These are phyloP conservation scores for Fonsecaea monophora DNA, from an alignment of 2,329 filamentous ascomycete species.

Conservation along the genomic window DNA sequence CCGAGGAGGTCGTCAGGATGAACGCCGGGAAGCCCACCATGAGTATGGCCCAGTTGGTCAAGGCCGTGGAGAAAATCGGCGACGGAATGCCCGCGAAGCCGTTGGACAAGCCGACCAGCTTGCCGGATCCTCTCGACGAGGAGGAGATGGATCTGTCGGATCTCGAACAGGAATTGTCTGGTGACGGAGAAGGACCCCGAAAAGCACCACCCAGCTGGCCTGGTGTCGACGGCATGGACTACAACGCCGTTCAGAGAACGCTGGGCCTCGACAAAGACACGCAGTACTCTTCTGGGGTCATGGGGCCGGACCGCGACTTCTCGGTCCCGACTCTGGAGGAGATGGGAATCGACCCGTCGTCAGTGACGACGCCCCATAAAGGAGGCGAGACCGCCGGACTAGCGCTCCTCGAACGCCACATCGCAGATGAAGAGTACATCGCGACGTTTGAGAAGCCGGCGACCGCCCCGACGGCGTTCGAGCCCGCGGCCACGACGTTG, in stretches of 20 bases:
- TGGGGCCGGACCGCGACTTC: slow-evolving; percentile 73
- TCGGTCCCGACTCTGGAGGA: slow-evolving; percentile 74
- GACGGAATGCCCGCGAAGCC: slow-evolving; percentile 65
- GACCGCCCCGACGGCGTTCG: slow-evolving; percentile 75
- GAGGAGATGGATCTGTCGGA: slow-evolving; percentile 63
- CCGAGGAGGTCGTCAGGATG: slow-evolving; percentile 69
- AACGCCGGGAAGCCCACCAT: slow-evolving; percentile 75
- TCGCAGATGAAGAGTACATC: slow-evolving; percentile 69
- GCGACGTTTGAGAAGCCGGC: slow-evolving; percentile 78
- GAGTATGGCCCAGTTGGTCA: slow-evolving; percentile 72
- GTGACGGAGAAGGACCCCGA: slow-evolving; percentile 57
- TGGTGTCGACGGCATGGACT: slow-evolving; percentile 57
- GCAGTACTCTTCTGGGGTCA: slow-evolving; percentile 63
- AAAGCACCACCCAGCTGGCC: not conserved
- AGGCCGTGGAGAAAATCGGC: slow-evolving; percentile 60
- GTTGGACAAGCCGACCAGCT: slow-evolving; percentile 62
- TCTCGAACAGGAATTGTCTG: slow-evolving; percentile 41
- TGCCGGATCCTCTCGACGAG: slow-evolving; percentile 64
- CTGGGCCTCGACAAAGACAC: slow-evolving; percentile 54
- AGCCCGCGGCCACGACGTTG: slow-evolving; percentile 74
- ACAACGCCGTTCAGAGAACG: slow-evolving; percentile 65
- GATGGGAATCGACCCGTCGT: slow-evolving; percentile 64
- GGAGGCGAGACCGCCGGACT: slow-evolving; percentile 75
- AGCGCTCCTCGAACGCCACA: slow-evolving; percentile 63
- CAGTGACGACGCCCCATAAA: slow-evolving; percentile 69